A percentile compares a stretch with the other conserved stretches of the same genome.
phyloP scores from a whole-genome alignment of 106 monocot genomes.

The Dioscorea zingiberensis region DNA sequence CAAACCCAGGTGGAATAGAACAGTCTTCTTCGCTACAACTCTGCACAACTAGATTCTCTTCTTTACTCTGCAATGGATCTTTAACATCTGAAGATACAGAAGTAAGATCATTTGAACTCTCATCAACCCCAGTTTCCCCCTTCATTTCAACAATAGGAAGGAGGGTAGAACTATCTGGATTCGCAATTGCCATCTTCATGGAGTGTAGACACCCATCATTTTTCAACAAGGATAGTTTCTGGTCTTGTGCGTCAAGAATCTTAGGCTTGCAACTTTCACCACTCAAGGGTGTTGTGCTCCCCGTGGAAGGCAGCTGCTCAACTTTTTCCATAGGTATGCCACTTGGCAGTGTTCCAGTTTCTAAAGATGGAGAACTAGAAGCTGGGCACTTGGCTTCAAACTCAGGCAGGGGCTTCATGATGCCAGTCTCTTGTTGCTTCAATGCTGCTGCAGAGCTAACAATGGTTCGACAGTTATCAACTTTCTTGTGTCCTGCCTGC shows the following conservation, averaged over 20 bases:
- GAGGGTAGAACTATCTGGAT: not conserved
- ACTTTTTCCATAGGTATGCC: not conserved
- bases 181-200: not conserved
- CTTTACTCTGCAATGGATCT: not conserved
- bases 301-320: not conserved
- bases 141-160: not conserved
- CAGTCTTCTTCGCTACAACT: constrained; percentile 1
- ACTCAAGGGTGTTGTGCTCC: not conserved
- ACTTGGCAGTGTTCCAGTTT: not conserved
- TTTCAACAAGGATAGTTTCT: not conserved
- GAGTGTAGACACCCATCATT: not conserved
- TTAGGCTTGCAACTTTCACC: not conserved
- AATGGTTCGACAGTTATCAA: constrained; percentile 7
- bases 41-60: not conserved
- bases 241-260: not conserved
- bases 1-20: constrained; percentile 11
- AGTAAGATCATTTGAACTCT: not conserved
- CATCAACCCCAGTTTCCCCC: not conserved
- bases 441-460: not conserved
- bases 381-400: not conserved
- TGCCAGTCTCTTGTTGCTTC: constrained; percentile 7
- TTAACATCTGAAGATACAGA: not conserved
- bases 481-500: constrained; percentile 13
- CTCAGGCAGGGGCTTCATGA: not conserved
- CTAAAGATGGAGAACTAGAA: no score